phyloP scores from a whole-genome alignment of 2,329 filamentous ascomycete species.

The Ilyonectria destructans region DNA sequence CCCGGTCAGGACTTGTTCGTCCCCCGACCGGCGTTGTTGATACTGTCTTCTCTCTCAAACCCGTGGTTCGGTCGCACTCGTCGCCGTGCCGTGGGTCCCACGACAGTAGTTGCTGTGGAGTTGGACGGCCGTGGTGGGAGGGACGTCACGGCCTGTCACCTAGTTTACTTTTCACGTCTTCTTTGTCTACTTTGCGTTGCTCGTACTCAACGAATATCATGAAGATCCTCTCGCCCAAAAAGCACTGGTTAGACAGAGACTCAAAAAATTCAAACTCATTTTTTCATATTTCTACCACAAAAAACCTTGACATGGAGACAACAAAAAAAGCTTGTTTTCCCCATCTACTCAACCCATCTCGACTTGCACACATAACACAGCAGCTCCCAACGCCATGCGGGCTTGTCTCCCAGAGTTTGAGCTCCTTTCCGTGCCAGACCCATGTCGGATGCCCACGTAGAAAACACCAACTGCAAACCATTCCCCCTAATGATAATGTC shows the following conservation, averaged over 20 bases:
- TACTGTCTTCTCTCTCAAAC: conserved; percentile 79
- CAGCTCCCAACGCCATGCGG: conserved; percentile 41
- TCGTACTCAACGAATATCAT: conserved; percentile 46
- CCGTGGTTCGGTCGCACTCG: conserved; percentile 39
- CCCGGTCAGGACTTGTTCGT: conserved; percentile 18
- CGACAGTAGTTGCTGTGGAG: conserved; percentile 65
- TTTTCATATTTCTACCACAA: conserved; percentile 31
- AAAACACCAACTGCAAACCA: conserved; percentile 24
- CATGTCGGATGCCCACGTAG: conserved; percentile 37
- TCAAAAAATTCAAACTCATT: conserved; percentile 44
- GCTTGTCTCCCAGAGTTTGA: conserved; percentile 39
- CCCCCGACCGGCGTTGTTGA: conserved; percentile 50
- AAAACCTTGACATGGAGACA: conserved; percentile 1
- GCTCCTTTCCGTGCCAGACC: conserved; percentile 35
- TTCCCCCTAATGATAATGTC: conserved; percentile 22
- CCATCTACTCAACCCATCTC: conserved; percentile 8
- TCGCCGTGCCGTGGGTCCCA: conserved; percentile 51
- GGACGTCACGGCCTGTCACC: conserved; percentile 69
- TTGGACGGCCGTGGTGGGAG: conserved; percentile 70
- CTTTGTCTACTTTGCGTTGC: conserved; percentile 37
- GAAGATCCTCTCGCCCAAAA: conserved; percentile 45
- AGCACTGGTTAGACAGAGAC: conserved; percentile 49
- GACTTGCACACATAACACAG: conserved; percentile 21
- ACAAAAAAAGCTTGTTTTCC: conserved; percentile 4
- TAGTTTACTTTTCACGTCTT: conserved; percentile 43